These are phyloP conservation scores for Aphanomyces stellatus DNA, from an alignment of 352 stramenopile genomes.

Conservation along the genomic window DNA sequence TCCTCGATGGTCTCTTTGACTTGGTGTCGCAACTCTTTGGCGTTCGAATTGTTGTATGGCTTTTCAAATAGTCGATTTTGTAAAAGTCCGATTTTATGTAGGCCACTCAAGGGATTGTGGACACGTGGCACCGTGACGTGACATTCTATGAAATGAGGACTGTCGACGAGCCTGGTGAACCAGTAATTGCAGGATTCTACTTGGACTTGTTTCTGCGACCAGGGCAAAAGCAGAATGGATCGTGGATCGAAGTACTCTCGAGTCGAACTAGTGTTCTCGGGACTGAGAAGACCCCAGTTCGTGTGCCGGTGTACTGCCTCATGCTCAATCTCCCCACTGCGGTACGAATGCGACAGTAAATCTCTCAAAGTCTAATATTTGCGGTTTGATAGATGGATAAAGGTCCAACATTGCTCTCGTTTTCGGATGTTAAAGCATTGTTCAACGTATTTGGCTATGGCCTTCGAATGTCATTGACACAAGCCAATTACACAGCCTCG, in stretches of 20 bases:
- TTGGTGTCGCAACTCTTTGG: conserved; percentile 92
- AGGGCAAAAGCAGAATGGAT: conserved; percentile 94
- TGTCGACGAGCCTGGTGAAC: conserved; percentile 44
- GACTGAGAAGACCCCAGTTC: conserved; percentile 41
- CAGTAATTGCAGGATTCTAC: conserved; percentile 93
- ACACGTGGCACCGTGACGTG: conserved; percentile 93
- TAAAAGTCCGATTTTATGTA: not conserved
- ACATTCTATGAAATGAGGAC: conserved; percentile 92
- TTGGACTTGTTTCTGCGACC: conserved; percentile 96
- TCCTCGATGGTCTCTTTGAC: conserved; percentile 93
- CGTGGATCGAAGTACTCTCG: conserved; percentile 97
- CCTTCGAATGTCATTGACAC: conserved; percentile 97
- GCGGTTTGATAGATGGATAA: not conserved
- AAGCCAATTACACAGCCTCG: conserved; percentile 90
- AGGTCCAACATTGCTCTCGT: conserved; percentile 96
- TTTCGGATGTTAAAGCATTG: conserved; percentile 93
- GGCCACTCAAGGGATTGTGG: conserved; percentile 43
- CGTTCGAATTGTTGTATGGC: conserved; percentile 81
- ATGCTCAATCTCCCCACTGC: conserved; percentile 96
- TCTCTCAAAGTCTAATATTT: not conserved
- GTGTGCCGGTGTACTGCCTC: conserved; percentile 94
- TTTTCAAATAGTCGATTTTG: not conserved
- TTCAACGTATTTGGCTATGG: conserved; percentile 96
- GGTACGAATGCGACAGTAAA: conserved; percentile 30
- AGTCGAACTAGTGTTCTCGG: conserved; percentile 88